Evolutionary conservation across 2,329 filamentous ascomycete species (phyloP), one percentile per base, ranked within the genome.

Genomic region (Metarhizium guizhouense): DNA sequence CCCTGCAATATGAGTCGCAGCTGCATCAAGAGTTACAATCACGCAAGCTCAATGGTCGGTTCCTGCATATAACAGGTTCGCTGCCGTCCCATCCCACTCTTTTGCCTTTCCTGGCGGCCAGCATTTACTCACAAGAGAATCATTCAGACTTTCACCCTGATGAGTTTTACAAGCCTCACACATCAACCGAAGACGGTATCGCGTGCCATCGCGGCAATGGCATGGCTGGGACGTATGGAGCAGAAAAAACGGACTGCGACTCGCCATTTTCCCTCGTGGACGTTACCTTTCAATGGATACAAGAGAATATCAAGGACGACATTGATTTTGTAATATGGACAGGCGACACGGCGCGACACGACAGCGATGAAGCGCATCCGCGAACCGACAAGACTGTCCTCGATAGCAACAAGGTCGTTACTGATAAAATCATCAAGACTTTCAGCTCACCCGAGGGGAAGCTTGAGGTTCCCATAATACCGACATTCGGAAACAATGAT

Each of bases 401-500:
- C 16, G 74, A 81, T 53, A 81, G 89, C 63, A 99, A 99, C 69
- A 76, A 82, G 60, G 77, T 84, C 61, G 77, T 96, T 59, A 86
- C 91, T 51, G 73, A 84, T 63, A 90, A 90, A 69, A 90, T 97
- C 70, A 72, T 80, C 50, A 81, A 91, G 20, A 78, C 88, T 10
- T 96, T 96, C 42, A 75, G 80, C 47, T 76, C 76, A n/a, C 74
- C 76, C 38, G 75, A 81, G 54, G 81, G 83, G 56, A 60, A 61
- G 43, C 80, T 91, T 57, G 71, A 78, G 13, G 80, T 97, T 4
- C 93, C 94, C 4, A 83, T 97, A 34, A 79, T 99, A 20, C 92
- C 94, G 0, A 96, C 86, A 0, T 86, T 96, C 62, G 94, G 94
- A 58, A 99, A 99, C 74, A 99, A 99, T 71, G 94, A 99, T 66